Base-by-base conservation (phyloP, 208 protist species). In the Acanthamoeba sp. region DNA sequence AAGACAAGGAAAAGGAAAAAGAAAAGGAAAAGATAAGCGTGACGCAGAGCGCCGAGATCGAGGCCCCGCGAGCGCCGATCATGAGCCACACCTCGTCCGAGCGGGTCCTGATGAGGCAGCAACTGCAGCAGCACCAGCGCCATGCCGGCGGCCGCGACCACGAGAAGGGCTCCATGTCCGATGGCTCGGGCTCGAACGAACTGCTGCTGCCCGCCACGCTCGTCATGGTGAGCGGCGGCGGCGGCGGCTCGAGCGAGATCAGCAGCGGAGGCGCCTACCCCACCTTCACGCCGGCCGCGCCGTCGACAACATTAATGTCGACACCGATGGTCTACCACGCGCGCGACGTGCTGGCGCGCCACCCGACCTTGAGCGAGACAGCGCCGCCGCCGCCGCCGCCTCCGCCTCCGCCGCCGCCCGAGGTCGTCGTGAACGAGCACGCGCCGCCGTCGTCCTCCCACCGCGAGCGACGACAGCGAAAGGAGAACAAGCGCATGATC, bases 401-500 rank as follows among this genome's bases (percentile, higher is more conserved):
- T 29, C 36, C 66, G 66, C 34, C n/a, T 1, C 5, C n/a, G 29
- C 6, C 2, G 36, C 34, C 34, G 14, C 2, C n/a, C 1, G 57
- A 3, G 42, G 42, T 48, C 6, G 27, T 66, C 5, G 10, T 66
- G 9, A 32, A 12, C 27, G 59, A 78, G 32, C 38, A 78, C 69
- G 45, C 20, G 22, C 55, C 55, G 2, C 48, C 48, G 42, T 32
- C 7, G 9, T 36, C 76, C 27, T 85, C 76, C 5, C 45, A 59
- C 76, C 76, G 76, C 1, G 76, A 85, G 76, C 36, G 2, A 4
- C 76, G 20, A 18, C 76, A 57, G 45, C 76, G 76, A 2, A 50
- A 57, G 45, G 76, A 85, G 76, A 85, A 85, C 76, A 85, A 85
- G 76, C 42, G 45, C 29, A 85, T 85, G 76, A 85, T 85, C 76